Evolutionary conservation across 768 basidiomycete species (phyloP), one percentile per base, ranked within the genome.

Genomic region (Chalciporus chontae): DNA sequence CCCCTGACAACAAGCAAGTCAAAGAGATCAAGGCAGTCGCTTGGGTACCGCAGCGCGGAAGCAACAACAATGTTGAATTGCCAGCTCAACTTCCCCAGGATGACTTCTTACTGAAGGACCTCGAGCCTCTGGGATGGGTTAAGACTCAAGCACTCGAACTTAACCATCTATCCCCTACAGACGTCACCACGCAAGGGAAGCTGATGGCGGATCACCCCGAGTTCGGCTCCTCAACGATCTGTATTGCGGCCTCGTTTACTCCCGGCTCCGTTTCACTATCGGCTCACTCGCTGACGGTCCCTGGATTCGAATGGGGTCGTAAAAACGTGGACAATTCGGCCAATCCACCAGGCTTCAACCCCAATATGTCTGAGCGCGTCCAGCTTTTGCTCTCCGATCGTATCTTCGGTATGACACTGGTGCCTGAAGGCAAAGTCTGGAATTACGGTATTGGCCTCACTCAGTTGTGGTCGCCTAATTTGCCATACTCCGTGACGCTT

Each of bases 21-120:
- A 96, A 98, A 72, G 96, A 99, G 72, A 90, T 99, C 73, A 97
- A 95, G 76, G 94, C 93, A 19, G 75, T 99, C 43, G 94, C 81
- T n/a, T 94, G 94, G 87, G 81, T 92, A n/a, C 96, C 96, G 26
- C 96, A 99, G 65, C 83, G 94, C 26, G 95, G 96, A 29, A 92
- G 87, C 65, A 97, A 97, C 69, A 94, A 92, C 67, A 84, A 81
- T 39, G 85, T 99, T 36, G 96, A 99, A 70, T 76, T 98, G 34
- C 95, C 96, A 15, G 69, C 78, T 32, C 85, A 91, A 61, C 74
- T 98, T 36, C 96, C 96, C 8, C 89, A 90, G 67, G 94, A 97
- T 61, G 94, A 97, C 64, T 92, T 89, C 77, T 71, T 99, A 46
- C 75, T 99, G 51, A 94, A 94, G 66, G 96, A 97, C 61, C 77